phyloP scores from a whole-genome alignment of 192 early-diverging fungal species.

The Dispira parvispora region DNA sequence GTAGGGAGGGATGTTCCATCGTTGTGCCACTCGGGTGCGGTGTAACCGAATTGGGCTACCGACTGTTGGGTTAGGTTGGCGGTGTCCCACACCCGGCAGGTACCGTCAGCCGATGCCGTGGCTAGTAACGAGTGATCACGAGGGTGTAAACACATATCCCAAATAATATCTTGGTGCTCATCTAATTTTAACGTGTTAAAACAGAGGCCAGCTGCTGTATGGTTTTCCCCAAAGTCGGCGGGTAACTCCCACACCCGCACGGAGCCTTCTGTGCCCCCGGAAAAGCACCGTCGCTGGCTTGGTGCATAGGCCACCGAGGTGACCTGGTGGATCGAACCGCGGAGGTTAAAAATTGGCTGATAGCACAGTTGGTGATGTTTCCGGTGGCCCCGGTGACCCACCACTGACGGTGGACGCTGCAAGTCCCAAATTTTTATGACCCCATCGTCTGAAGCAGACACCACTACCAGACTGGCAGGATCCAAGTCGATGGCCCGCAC shows the following conservation, averaged over 20 bases:
- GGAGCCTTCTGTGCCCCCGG: not conserved
- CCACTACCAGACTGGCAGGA: not conserved
- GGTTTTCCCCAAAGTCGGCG: not conserved
- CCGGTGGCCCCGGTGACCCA: not conserved
- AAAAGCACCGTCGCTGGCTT: not conserved
- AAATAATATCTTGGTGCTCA: not conserved
- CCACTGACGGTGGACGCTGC: not conserved
- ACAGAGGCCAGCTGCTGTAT: not conserved
- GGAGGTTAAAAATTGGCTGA: not conserved
- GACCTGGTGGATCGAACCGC: slow-evolving; percentile 1
- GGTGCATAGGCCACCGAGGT: not conserved
- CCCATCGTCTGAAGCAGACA: not conserved
- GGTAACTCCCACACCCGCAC: slow-evolving; percentile 1
- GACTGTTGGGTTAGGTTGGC: not conserved
- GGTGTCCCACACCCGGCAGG: slow-evolving; percentile 6
- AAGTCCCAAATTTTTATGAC: not conserved
- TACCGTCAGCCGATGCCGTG: not conserved
- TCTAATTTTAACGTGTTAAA: not conserved
- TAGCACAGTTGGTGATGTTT: not conserved
- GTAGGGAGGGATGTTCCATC: not conserved
- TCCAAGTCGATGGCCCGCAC: not conserved
- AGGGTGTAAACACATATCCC: not conserved
- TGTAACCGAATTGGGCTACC: not conserved
- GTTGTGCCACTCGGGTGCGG: not conserved
- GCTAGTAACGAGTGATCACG: not conserved